phyloP scores from a whole-genome alignment of 2,329 filamentous ascomycete genomes.

The Colletotrichum scovillei region DNA sequence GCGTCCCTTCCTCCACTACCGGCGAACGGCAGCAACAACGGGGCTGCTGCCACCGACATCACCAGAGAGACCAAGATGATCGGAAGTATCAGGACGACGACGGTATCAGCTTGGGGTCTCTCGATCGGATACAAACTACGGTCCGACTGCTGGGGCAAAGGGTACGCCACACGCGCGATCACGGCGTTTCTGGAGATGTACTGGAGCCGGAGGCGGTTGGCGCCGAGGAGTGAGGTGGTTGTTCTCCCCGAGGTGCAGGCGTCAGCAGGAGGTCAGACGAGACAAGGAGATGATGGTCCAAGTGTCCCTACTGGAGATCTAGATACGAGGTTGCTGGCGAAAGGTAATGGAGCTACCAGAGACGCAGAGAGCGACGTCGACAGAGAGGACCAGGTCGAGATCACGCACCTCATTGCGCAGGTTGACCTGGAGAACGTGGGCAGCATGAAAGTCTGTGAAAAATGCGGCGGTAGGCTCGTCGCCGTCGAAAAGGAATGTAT shows the following conservation, averaged over 20 bases:
- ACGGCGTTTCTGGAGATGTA: conserved; percentile 2
- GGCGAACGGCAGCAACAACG: neutral
- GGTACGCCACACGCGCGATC: conserved; percentile 17
- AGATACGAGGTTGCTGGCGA: no score
- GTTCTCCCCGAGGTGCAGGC: neutral
- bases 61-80: neutral
- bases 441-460: conserved; percentile 16
- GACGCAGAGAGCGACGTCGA: neutral
- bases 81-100: conserved; percentile 1
- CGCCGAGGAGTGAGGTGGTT: neutral
- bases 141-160: conserved; percentile 15
- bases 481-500: neutral
- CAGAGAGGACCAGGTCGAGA: neutral
- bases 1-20: no score
- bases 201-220: neutral
- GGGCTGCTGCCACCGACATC: neutral
- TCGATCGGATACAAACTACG: conserved; percentile 17
- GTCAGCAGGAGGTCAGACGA: no score
- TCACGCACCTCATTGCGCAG: conserved; percentile 18
- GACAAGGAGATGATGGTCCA: neutral
- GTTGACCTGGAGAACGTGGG: conserved; percentile 5
- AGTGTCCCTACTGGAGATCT: no score
- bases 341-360: no score
- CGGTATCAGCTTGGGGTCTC: neutral
- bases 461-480: neutral